Evolutionary conservation across 257 asterid genomes (phyloP), one percentile per base, ranked within the genome.

Genomic region (Capsicum pubescens): DNA sequence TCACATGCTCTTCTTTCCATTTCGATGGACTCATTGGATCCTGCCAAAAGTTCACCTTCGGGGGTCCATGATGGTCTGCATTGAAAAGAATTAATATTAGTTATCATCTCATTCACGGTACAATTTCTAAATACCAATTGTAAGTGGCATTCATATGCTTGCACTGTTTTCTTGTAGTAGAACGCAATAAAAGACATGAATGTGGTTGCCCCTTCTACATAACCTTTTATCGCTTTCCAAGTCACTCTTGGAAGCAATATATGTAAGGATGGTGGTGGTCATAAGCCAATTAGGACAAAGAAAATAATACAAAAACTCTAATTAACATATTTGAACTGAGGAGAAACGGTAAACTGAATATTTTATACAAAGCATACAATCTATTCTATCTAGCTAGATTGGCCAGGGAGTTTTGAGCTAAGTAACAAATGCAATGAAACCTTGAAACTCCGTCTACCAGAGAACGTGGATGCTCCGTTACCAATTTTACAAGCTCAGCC

Each of bases 1-100:
- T 90, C 83, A 95, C 99, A 55, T 95, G 97, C 87, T 95, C 97
- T 86, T 94, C 98, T 91, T 92, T 95, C 98, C 99, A 95, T 76
- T 90, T 88, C 2, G 95, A 86, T 26, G 98, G 99, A 84, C 88
- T 93, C 95, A 82, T 87, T 17, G 99, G 99, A 10, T 94, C 95
- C 83, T 90, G 71, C 99, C 98, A 95, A 86, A 79, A 82, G 80
- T 92, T 82, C 79, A 92, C 86, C 90, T 71, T 95, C 1, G 92
- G 90, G 46, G 95, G 92, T 56, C 93, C 99, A 88, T 93, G 97
- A 83, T 87, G 95, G 87, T 94, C 99, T 95, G 84, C 76, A 88
- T 84, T 83, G 9, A 48, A 72, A 19, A 12, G 58, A 71, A 48
- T 0, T 8, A 71, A n/a, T n/a, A 71, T n/a, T 10, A 71, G 77